A percentile compares a stretch with the other conserved stretches of the same genome.
Conservation (phyloP, 495 filamentous ascomycete genomes). For the Chaetomidium leptoderma region DNA sequence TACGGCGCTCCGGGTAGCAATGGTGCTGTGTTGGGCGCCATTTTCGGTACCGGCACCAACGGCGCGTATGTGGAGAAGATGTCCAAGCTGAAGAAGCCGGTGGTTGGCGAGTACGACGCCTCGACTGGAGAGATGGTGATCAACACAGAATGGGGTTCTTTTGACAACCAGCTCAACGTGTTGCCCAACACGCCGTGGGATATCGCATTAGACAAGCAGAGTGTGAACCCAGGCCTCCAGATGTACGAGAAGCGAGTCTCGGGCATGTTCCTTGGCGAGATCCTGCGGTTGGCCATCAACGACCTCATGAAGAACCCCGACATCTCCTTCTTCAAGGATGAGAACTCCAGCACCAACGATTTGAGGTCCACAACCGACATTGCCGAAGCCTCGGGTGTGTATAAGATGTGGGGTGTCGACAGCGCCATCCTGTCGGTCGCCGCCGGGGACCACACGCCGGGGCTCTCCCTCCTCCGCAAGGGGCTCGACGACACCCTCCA, state of each 20-base stretch:
- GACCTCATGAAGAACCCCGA: constrained; percentile 58
- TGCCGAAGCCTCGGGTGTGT: constrained; percentile 59
- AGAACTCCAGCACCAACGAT: constrained; percentile 59
- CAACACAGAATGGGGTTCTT: constrained; percentile 98
- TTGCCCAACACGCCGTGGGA: constrained; percentile 86
- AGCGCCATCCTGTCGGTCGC: constrained; percentile 79
- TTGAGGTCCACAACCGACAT: constrained; percentile 64
- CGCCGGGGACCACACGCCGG: constrained; percentile 64
- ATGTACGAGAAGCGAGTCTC: constrained; percentile 99
- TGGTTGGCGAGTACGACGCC: constrained; percentile 65
- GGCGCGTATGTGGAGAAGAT: constrained; percentile 86
- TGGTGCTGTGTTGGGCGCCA: constrained; percentile 81
- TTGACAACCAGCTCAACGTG: constrained; percentile 86
- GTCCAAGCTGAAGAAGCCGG: constrained; percentile 61
- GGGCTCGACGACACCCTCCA: constrained; percentile 71
- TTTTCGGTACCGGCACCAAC: constrained; percentile 93
- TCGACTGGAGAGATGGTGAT: constrained; percentile 92
- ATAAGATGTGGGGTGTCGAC: constrained; percentile 82
- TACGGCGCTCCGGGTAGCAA: constrained; percentile 90
- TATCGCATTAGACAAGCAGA: constrained; percentile 66
- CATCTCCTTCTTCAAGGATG: constrained; percentile 64
- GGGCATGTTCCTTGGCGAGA: constrained; percentile 97
- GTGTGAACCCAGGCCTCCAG: constrained; percentile 90
- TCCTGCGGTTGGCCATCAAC: constrained; percentile 72
- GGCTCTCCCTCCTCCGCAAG: constrained; percentile 62